A percentile compares a stretch with the other conserved stretches of the same genome.
These are phyloP conservation scores for Scedosporium dehoogii DNA, from an alignment of 2,329 filamentous ascomycete species.

Conservation along the genomic window DNA sequence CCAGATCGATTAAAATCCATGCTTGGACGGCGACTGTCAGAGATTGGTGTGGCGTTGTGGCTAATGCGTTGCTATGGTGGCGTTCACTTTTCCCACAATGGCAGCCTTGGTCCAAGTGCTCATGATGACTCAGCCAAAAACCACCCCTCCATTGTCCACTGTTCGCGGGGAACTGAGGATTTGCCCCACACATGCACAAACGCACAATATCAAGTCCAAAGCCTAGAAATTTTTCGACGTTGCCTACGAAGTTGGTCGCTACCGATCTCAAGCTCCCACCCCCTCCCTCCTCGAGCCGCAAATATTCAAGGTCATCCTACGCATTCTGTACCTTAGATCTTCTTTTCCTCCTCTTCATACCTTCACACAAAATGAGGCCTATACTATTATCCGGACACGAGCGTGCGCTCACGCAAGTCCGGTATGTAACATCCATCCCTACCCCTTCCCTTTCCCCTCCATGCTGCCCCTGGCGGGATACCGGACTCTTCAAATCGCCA, in stretches of 20 bases:
- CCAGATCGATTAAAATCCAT: no score
- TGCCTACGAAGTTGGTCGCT: slow-evolving; percentile 6
- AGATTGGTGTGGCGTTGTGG: no score
- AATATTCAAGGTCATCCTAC: slow-evolving; percentile 7
- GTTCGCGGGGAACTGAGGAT: not conserved
- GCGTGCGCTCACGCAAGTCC: slow-evolving; percentile 91
- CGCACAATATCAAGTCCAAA: slow-evolving; percentile 9
- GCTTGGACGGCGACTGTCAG: no score
- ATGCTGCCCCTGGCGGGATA: not conserved
- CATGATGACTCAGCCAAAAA: not conserved
- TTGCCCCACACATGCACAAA: slow-evolving; percentile 10
- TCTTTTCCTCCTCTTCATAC: not conserved
- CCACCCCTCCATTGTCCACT: not conserved
- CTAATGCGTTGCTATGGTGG: not conserved
- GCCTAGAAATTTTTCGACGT: slow-evolving; percentile 12
- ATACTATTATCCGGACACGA: slow-evolving; percentile 95
- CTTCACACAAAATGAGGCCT: slow-evolving; percentile 70
- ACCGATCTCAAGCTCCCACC: slow-evolving; percentile 4
- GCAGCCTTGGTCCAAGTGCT: not conserved
- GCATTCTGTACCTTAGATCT: not conserved
- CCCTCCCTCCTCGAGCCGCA: slow-evolving; percentile 9
- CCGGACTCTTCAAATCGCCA: not conserved
- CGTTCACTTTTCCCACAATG: no score
- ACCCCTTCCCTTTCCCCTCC: slow-evolving; percentile 10
- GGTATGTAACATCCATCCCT: slow-evolving; percentile 37